Percentiles rank a stretch among this genome's conserved stretches.
phyloP scores from a whole-genome alignment of 495 filamentous ascomycete species.

The Saxispiralis lemnorum region DNA sequence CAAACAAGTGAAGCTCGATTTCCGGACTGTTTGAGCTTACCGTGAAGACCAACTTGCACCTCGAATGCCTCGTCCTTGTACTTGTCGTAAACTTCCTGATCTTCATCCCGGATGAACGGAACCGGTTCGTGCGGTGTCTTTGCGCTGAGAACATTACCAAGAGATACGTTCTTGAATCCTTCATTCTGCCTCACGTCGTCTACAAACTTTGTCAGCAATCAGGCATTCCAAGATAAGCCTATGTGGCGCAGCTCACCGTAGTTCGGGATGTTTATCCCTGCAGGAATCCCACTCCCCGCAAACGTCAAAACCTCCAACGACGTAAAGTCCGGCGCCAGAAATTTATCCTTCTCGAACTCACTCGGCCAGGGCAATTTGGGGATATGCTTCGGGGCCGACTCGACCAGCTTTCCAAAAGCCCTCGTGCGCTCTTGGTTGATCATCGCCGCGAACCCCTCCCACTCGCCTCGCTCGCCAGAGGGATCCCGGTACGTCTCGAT shows the following conservation, averaged over 20 bases:
- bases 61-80: conserved; percentile 79
- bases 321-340: conserved; percentile 87
- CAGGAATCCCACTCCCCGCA: conserved; percentile 37
- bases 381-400: conserved; percentile 63
- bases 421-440: conserved; percentile 73
- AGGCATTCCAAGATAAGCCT: too few relatives aligned
- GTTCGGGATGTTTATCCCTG: conserved; percentile 60
- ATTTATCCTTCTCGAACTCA: conserved; percentile 89
- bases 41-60: conserved; percentile 81
- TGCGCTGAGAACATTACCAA: conserved; percentile 78
- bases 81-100: conserved; percentile 58
- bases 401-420: conserved; percentile 76
- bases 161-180: conserved; percentile 95
- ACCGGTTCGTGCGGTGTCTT: conserved; percentile 79
- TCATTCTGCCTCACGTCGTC: conserved; percentile 83
- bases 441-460: conserved; percentile 67
- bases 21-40: not conserved
- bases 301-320: conserved; percentile 38
- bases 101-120: conserved; percentile 62
- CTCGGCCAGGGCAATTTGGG: conserved; percentile 72
- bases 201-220: conserved; percentile 17
- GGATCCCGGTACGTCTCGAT: conserved; percentile 94
- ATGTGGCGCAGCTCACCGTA: conserved; percentile 45
- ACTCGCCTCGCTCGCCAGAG: conserved; percentile 82
- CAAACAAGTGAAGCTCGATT: not conserved